Base-by-base conservation (phyloP, 1,139 yeast genomes). In the Pichia sp. region DNA sequence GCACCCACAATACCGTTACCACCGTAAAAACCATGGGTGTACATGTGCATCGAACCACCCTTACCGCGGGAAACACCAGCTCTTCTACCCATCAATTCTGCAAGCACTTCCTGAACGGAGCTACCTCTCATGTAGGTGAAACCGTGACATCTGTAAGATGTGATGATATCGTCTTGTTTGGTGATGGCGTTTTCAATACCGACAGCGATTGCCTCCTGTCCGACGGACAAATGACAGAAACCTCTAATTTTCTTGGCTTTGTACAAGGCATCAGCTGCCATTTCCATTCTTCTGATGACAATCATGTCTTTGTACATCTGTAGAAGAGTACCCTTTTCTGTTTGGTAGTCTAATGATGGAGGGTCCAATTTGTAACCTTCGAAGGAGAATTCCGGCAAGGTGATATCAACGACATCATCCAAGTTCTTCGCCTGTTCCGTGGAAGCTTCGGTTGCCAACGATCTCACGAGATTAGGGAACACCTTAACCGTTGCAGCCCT, bases 1-100 rank as follows among this genome's bases (percentile, higher is more conserved):
- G 98, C 99, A 70, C 99, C 99, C 52, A 93, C 99, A 72, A 93
- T 93, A 78, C 99, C 99, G 75, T 93, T 93, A 74, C 99, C 99
- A 70, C 99, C 99, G 73, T 86, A 93, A 78, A 93, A 93, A 57
- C 95, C 93, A 47, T 85, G 84, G 52, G 96, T 88, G 71, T 86
- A 93, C 93, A 93, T 88, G 77, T 93, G 99, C 99, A 93, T 93
- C 58, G 99, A 93, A 63, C 99, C 99, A 75, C 99, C 99, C 75
- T 93, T 93, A 75, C 99, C 99, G 74, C 76, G 85, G 44, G 97
- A 87, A 58, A 88, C 95, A 76, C 99, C 99, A 53, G 85, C 75
- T 75, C 96, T 85, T 75, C 87, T 87, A 65, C 99, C 99, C 91
- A 93, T 87, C 72, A 93, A 79, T 75, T 93, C 99, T 57, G 96